Base-by-base conservation (phyloP, 768 basidiomycete genomes). In the Auricularia sp. region DNA sequence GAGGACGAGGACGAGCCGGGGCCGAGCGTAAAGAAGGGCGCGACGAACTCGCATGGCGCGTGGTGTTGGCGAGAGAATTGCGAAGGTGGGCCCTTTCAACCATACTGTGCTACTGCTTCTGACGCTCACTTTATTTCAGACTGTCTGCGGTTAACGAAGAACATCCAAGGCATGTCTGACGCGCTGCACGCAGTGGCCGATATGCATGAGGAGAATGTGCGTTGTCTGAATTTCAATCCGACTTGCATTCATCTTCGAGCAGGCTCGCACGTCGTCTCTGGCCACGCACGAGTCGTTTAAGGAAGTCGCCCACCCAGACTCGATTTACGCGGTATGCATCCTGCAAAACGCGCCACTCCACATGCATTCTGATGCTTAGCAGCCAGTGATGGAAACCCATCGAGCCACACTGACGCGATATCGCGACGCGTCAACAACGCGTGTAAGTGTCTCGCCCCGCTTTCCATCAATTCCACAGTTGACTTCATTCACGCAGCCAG, bases 41-140 rank as follows among this genome's bases (percentile, higher is more conserved):
- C 87, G 61, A 69, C 85, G 63, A 93, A 92, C 67, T 77, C 79
- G 8, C 83, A 89, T 33, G 87, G 89, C 1, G 91, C 89, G 3
- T 90, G 92, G 89, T 92, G 91, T 72, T 95, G 91, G 91, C 80
- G 85, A 33, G 90, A 93, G 62, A 80, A 79, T 2, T 93, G 91
- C 71, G 74, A 81, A 71, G 85, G 90, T 89, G 68, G 14, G 76
- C 29, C 29, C 29, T 29, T 29, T 29, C 29, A 29, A 29, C 29
- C 29, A 29, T 29, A 61, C 6, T 51, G 21, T 44, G 47, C 16
- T 51, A 6, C 47, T 51, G 5, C 16, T 21, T 6, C 47, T 51
- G 10, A 18, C 47, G 6, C 34, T 10, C 59, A 21, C 34, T 1
- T 3, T 33, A 7, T 23, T 8, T 33, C 64, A 90, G 91, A 86